Percentiles rank a stretch among this genome's conserved stretches.
phyloP scores from a whole-genome alignment of 2,329 filamentous ascomycete genomes.

The Bimuria novae-zelandiae region DNA sequence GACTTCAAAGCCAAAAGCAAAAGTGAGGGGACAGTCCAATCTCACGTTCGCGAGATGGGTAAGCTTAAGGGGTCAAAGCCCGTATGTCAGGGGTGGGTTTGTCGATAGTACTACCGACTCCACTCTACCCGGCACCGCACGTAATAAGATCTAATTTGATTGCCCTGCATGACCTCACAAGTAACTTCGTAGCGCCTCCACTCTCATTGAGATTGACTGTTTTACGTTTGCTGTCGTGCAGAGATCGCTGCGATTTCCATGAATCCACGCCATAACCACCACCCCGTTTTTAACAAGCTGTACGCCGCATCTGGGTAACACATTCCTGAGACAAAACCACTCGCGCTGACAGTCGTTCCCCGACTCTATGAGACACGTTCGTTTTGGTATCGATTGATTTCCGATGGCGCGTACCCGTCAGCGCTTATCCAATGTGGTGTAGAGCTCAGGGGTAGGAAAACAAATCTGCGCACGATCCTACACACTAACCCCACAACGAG shows the following conservation, averaged over 20 bases:
- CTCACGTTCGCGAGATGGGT: conserved; percentile 23
- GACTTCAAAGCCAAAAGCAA: conserved; percentile 15
- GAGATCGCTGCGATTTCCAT: conserved; percentile 12
- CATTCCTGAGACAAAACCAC: conserved; percentile 16
- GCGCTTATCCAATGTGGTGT: conserved; percentile 29
- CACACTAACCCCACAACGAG: conserved; percentile 32
- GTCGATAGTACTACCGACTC: conserved; percentile 36
- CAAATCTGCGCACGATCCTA: conserved; percentile 21
- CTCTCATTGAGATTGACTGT: conserved; percentile 29
- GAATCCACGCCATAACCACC: no score
- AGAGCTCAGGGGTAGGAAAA: conserved; percentile 26
- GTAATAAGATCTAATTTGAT: conserved; percentile 42
- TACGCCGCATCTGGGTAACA: no score
- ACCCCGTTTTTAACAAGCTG: no score
- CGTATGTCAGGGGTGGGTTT: conserved; percentile 36
- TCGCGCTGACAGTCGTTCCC: conserved; percentile 22
- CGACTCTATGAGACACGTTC: conserved; percentile 20
- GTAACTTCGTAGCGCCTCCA: conserved; percentile 26
- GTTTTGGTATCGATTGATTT: conserved; percentile 28
- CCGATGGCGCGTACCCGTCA: conserved; percentile 29
- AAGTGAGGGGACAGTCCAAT: conserved; percentile 31
- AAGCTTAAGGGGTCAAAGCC: conserved; percentile 27
- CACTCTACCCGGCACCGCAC: conserved; percentile 27
- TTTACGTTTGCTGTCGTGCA: conserved; percentile 29
- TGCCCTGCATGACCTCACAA: conserved; percentile 40